Percentiles rank a stretch among this genome's conserved stretches.
phyloP scores from a whole-genome alignment of 176 grass and related monocot species.

The Avena eriantha region DNA sequence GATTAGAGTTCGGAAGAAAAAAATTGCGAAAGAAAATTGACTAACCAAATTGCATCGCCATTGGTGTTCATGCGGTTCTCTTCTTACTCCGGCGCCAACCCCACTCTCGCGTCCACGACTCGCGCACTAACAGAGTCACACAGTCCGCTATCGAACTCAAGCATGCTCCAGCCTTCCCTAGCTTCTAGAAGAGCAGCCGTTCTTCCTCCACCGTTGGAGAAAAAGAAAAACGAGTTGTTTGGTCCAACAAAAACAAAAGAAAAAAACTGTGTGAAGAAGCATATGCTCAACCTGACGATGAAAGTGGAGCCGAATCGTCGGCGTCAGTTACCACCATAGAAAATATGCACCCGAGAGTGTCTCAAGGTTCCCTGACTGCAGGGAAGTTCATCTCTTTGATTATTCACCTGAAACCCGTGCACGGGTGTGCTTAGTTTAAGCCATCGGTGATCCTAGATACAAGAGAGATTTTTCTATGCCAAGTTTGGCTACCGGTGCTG shows the following conservation, averaged over 20 bases:
- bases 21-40: too few species aligned
- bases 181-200: neutral
- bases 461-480: conserved; percentile 22
- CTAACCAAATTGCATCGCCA: too few species aligned
- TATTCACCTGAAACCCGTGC: neutral
- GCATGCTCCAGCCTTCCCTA: neutral
- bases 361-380: neutral
- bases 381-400: neutral
- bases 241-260: neutral
- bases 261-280: neutral
- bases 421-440: conserved; percentile 20
- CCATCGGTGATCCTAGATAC: conserved; percentile 27
- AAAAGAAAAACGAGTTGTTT: neutral
- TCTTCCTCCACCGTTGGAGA: neutral
- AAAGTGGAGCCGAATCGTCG: neutral
- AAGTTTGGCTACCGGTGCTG: neutral
- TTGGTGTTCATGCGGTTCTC: too few species aligned
- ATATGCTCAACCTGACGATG: neutral
- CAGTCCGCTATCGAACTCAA: neutral
- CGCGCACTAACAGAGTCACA: neutral
- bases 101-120: too few species aligned
- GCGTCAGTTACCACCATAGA: neutral
- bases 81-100: too few species aligned
- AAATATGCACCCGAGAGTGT: neutral
- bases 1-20: too few species aligned